Evolutionary conservation across 306 rosid species (phyloP).

Genomic region (Lagenaria siceraria): DNA sequence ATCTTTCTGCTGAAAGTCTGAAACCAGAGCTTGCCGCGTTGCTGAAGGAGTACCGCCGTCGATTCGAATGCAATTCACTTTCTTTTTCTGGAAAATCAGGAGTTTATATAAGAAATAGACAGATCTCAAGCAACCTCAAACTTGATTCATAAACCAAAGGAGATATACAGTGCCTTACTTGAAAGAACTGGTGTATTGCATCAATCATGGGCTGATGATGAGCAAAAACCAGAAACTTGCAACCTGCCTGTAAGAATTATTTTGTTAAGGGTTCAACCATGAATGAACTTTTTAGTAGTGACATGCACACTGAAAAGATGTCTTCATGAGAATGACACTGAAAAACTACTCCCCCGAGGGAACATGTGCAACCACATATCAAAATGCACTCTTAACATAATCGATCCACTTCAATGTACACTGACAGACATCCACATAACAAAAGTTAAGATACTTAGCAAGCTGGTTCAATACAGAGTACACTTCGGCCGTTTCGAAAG

Average conservation of each 20-base stretch:
- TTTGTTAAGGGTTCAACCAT: background rate
- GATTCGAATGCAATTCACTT: conserved; percentile 83
- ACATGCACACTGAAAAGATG: background rate
- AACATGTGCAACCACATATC: no score
- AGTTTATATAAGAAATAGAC: conserved; percentile 22
- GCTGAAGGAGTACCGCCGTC: conserved; percentile 72
- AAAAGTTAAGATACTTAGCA: background rate
- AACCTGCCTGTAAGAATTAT: conserved; percentile 62
- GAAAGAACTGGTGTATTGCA: conserved; percentile 69
- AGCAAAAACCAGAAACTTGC: conserved; percentile 95
- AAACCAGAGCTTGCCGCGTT: conserved; percentile 63
- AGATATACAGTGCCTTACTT: conserved; percentile 33
- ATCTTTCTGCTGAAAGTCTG: conserved; percentile 86
- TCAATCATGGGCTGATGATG: conserved; percentile 88
- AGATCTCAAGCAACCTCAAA: conserved; percentile 14
- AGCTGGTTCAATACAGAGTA: background rate
- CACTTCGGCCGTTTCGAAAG: background rate
- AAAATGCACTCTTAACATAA: no score
- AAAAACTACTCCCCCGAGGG: no score
- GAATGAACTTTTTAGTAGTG: background rate
- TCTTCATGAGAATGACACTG: no score
- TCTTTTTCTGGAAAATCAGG: conserved; percentile 62
- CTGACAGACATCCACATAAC: no score
- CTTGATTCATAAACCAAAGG: conserved; percentile 13
- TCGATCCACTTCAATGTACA: no score